Percentiles rank a stretch among this genome's conserved stretches.
Conservation (phyloP, 2,329 filamentous ascomycete genomes). For the Epichloe brachyelytri region DNA sequence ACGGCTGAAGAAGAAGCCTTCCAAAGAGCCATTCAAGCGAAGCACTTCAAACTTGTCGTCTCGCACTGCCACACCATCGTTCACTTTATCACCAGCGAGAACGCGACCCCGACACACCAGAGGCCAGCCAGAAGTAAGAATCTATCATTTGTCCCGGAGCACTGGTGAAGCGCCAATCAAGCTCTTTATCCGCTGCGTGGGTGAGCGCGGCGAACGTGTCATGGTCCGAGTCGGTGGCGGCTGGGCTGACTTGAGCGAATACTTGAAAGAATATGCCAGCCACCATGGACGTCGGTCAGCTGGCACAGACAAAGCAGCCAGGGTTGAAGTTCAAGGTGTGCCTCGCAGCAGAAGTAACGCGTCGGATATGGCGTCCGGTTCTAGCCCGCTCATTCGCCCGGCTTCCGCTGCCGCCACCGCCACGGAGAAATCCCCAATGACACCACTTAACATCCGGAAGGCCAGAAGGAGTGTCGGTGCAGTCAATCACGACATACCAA, state of each 20-base stretch:
- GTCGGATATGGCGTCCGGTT: constrained; percentile 15
- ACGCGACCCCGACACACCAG: constrained; percentile 34
- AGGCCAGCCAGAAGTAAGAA: constrained; percentile 63
- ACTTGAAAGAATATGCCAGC: constrained; percentile 80
- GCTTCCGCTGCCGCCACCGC: constrained; percentile 27
- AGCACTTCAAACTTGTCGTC: constrained; percentile 40
- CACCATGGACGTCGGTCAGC: constrained; percentile 70
- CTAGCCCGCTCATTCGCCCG: constrained; percentile 27
- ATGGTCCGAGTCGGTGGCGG: constrained; percentile 97
- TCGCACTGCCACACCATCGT: constrained; percentile 50
- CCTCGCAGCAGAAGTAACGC: constrained; percentile 19
- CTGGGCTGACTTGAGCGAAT: constrained; percentile 96
- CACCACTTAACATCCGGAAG: constrained; percentile 42
- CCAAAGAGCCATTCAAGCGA: constrained; percentile 31
- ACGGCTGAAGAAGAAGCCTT: constrained; percentile 29
- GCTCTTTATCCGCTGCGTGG: constrained; percentile 84
- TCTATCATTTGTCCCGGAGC: constrained; percentile 81
- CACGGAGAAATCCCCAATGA: constrained; percentile 25
- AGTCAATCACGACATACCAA: constrained; percentile 17
- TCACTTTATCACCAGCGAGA: constrained; percentile 55
- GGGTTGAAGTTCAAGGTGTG: constrained; percentile 46
- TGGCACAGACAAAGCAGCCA: constrained; percentile 28
- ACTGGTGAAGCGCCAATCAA: constrained; percentile 84
- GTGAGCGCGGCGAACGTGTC: constrained; percentile 78
- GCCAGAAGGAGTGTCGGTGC: constrained; percentile 34